phyloP scores from a whole-genome alignment of 805 yeast species.

The Wickerhamomyces queroliae region DNA sequence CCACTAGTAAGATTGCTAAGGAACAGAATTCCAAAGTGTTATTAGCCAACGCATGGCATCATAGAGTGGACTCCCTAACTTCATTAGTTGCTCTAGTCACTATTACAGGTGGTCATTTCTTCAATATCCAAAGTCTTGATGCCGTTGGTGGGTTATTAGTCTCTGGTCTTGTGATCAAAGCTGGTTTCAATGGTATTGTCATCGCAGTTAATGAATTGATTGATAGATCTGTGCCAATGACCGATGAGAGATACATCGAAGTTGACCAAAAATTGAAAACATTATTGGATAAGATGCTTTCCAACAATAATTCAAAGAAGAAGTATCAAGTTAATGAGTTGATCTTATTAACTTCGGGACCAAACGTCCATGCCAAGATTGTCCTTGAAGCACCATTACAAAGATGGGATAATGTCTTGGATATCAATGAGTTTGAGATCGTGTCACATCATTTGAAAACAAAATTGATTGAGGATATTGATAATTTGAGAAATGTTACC shows the following conservation, averaged over 20 bases:
- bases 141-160: slow-evolving; percentile 90
- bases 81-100: slow-evolving; percentile 87
- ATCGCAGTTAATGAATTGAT: slow-evolving; percentile 70
- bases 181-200: slow-evolving; percentile 73
- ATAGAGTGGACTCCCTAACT: slow-evolving; percentile 89
- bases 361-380: slow-evolving; percentile 37
- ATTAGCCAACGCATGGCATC: slow-evolving; percentile 98
- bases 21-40: slow-evolving; percentile 80
- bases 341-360: slow-evolving; percentile 51
- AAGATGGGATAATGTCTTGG: slow-evolving; percentile 38
- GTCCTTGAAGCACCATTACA: slow-evolving; percentile 35
- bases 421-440: slow-evolving; percentile 34
- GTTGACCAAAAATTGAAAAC: slow-evolving; percentile 35
- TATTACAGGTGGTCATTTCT: slow-evolving; percentile 76
- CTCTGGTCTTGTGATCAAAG: slow-evolving; percentile 72
- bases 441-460: slow-evolving; percentile 31
- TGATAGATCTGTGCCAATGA: slow-evolving; percentile 58
- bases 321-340: slow-evolving; percentile 35
- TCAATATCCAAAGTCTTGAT: slow-evolving; percentile 79
- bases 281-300: slow-evolving; percentile 26
- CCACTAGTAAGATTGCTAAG: slow-evolving; percentile 76
- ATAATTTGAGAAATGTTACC: slow-evolving; percentile 36
- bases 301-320: slow-evolving; percentile 35
- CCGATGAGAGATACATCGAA: slow-evolving; percentile 42
- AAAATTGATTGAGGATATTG: slow-evolving; percentile 31